A percentile compares a stretch with the other conserved stretches of the same genome.
Conservation (phyloP, 257 asterid species). For the Rhazya stricta region DNA sequence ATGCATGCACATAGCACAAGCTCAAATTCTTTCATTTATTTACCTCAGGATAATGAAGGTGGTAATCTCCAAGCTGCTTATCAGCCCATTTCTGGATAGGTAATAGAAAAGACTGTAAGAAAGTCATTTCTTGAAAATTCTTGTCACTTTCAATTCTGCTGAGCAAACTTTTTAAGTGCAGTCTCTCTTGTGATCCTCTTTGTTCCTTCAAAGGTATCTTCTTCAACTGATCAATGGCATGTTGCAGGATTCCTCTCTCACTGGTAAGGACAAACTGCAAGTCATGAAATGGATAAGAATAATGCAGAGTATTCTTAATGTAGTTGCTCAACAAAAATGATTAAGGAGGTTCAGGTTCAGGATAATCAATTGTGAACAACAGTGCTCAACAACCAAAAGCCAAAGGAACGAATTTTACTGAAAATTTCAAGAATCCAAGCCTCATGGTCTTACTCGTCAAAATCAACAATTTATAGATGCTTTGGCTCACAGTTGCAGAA, state of each 20-base stretch:
- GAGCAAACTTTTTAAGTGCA: conserved; percentile 84
- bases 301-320: neutral
- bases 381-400: neutral
- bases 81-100: conserved; percentile 95
- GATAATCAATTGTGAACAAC: neutral
- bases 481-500: neutral
- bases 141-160: conserved; percentile 68
- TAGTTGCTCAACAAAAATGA: neutral
- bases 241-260: conserved; percentile 72
- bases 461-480: neutral
- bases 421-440: neutral
- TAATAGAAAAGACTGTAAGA: conserved; percentile 73
- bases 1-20: neutral
- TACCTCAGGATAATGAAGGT: conserved; percentile 83
- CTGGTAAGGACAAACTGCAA: conserved; percentile 85
- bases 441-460: neutral
- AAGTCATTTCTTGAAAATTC: conserved; percentile 68
- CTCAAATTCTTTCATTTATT: conserved; percentile 11
- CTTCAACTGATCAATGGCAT: conserved; percentile 79
- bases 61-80: conserved; percentile 78
- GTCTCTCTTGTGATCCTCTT: conserved; percentile 86
- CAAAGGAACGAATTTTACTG: neutral
- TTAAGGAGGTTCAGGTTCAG: neutral
- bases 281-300: conserved; percentile 3
- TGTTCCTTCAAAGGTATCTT: conserved; percentile 93